Conservation (phyloP, 305 asterid genomes). For the Ilex paraguariensis region DNA sequence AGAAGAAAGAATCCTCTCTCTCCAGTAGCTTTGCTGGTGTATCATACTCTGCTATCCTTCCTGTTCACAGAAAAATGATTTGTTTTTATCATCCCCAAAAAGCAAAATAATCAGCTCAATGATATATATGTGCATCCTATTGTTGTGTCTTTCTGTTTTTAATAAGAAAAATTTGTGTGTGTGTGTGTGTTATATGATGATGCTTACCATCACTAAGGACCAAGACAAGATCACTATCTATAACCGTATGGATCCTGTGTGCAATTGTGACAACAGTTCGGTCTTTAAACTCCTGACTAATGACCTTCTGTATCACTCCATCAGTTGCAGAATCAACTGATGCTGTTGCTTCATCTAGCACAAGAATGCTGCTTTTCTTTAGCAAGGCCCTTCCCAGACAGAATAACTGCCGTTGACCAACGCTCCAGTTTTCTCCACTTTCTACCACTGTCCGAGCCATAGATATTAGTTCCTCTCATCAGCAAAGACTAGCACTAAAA, state of each 20-base stretch:
- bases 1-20: conserved; percentile 85
- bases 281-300: conserved; percentile 60
- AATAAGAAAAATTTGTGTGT: neutral
- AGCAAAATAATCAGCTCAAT: neutral
- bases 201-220: conserved; percentile 91
- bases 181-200: too few species aligned
- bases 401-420: conserved; percentile 88
- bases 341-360: conserved; percentile 96
- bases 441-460: conserved; percentile 62
- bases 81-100: neutral
- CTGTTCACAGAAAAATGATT: conserved; percentile 38
- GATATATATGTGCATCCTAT: conserved; percentile 6
- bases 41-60: conserved; percentile 91
- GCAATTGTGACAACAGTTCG: conserved; percentile 92
- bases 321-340: conserved; percentile 97
- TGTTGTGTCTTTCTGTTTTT: neutral
- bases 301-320: conserved; percentile 73
- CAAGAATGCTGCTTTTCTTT: conserved; percentile 85
- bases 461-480: conserved; percentile 10
- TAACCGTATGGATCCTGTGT: conserved; percentile 95
- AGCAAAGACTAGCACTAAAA: neutral
- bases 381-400: conserved; percentile 94
- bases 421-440: conserved; percentile 99
- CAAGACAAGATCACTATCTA: conserved; percentile 84
- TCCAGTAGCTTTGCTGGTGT: conserved; percentile 85